These are phyloP conservation scores for Diaporthe humulicola DNA, from an alignment of 2,329 filamentous ascomycete genomes.

Conservation along the genomic window DNA sequence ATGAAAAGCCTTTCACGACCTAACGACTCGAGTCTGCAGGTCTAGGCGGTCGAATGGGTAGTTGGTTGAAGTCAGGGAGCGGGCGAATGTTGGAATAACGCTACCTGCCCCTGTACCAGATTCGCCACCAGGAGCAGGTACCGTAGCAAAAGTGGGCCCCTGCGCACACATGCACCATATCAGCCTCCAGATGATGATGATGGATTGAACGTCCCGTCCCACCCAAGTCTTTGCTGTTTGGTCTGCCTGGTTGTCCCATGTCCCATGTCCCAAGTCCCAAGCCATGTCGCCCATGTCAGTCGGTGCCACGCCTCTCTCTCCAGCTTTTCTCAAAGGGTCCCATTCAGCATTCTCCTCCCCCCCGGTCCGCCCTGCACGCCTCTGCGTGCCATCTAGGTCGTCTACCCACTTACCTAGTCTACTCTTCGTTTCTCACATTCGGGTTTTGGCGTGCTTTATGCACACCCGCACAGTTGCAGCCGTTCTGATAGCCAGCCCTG, in stretches of 20 bases:
- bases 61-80: neutral
- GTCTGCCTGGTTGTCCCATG: slow-evolving; percentile 21
- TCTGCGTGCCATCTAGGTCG: neutral
- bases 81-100: neutral
- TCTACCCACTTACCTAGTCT: no score
- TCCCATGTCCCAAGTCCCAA: neutral
- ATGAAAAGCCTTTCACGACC: neutral
- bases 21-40: neutral
- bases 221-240: slow-evolving; percentile 21
- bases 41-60: neutral
- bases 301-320: slow-evolving; percentile 26
- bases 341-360: neutral
- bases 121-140: slow-evolving; percentile 1
- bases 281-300: slow-evolving; percentile 27
- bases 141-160: slow-evolving; percentile 1
- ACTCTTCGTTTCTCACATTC: slow-evolving; percentile 2
- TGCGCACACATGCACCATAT: slow-evolving; percentile 27
- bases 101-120: neutral
- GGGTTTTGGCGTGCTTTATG: slow-evolving; percentile 18
- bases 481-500: slow-evolving; percentile 23
- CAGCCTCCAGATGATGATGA: slow-evolving; percentile 31
- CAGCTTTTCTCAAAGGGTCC: slow-evolving; percentile 24
- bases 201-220: slow-evolving; percentile 32
- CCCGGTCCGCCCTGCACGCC: slow-evolving; percentile 14
- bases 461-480: slow-evolving; percentile 26